Base-by-base conservation (phyloP, 2,329 filamentous ascomycete genomes). In the Penicillium sp. region DNA sequence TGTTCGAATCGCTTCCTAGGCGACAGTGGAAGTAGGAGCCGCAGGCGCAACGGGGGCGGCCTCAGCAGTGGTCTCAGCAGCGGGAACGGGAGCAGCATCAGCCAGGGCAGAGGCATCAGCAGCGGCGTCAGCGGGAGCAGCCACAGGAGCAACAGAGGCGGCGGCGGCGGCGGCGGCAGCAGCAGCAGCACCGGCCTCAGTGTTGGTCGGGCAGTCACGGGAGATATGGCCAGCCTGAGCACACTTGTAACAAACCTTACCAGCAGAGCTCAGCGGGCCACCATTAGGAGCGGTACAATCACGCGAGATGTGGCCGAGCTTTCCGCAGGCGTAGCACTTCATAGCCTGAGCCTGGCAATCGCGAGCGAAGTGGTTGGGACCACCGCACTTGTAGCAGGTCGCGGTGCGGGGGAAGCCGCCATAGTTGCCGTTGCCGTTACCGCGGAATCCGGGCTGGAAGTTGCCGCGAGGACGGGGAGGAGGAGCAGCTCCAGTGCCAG, bases 231-330 rank as follows among this genome's bases (percentile, higher is more conserved):
- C 94, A 52, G 91, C 86, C 79, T 97, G 90, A 61, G 93, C 91
- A 72, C 94, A 99, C 75, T 92, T 89, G 81, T 99, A 99, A 85
- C 94, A 99, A 60, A 92, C 96, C 86, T 97, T 99, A 70, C 93
- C 93, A 58, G 90, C 91, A 59, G 91, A 95, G 84, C 94, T 97
- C 62, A 97, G 82, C 40, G 93, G 91, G 20, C 94, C 94, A 51
- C 94, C 94, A 74, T 97, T 97, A 59, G 94, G 93, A 56, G 93
- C 91, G 40, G 92, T 96, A 82, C 94, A 99, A 77, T 99, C 94
- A 66, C 87, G 84, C 52, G 90, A 95, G 75, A 96, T 96, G 78
- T 96, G 91, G 45, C 91, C 91, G 63, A 96, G 85, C 80, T 96
- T 96, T 72, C 92, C 92, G 72, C 92, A 97, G 62, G 92, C 92